phyloP scores from a whole-genome alignment of 2,329 filamentous ascomycete genomes.

The Fusarium bulbicola region DNA sequence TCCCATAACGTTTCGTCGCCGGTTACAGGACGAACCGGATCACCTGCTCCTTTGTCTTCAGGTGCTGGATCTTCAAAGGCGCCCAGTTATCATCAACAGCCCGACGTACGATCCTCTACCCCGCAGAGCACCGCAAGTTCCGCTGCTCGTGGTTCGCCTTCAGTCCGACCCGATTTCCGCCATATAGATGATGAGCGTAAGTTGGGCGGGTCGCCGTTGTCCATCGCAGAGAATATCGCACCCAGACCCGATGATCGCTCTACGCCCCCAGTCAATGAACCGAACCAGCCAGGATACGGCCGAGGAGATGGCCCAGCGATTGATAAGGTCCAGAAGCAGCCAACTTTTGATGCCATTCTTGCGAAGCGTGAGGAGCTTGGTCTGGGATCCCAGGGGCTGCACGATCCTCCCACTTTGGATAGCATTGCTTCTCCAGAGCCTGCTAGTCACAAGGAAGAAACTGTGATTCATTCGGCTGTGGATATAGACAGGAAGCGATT shows the following conservation, averaged over 20 bases:
- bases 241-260: slow-evolving; percentile 48
- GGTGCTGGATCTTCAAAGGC: slow-evolving; percentile 24
- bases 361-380: slow-evolving; percentile 25
- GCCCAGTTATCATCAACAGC: slow-evolving; percentile 29
- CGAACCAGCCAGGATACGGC: neutral
- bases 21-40: slow-evolving; percentile 23
- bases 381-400: neutral
- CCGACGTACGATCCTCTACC: slow-evolving; percentile 38
- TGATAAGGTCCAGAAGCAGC: slow-evolving; percentile 23
- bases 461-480: slow-evolving; percentile 12
- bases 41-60: slow-evolving; percentile 30
- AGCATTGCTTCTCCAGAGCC: slow-evolving; percentile 1
- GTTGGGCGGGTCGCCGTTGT: slow-evolving; percentile 65
- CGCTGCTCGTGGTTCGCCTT: slow-evolving; percentile 62
- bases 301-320: slow-evolving; percentile 4
- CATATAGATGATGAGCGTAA: slow-evolving; percentile 70
- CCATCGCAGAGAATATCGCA: slow-evolving; percentile 63
- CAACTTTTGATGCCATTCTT: slow-evolving; percentile 37
- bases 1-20: slow-evolving; percentile 24
- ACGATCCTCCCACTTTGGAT: slow-evolving; percentile 1
- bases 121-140: slow-evolving; percentile 37
- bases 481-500: slow-evolving; percentile 44
- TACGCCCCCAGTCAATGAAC: slow-evolving; percentile 20
- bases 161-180: slow-evolving; percentile 80
- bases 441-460: slow-evolving; percentile 3